Conservation (phyloP, 495 filamentous ascomycete species). For the Stereocaulon alpinum region DNA sequence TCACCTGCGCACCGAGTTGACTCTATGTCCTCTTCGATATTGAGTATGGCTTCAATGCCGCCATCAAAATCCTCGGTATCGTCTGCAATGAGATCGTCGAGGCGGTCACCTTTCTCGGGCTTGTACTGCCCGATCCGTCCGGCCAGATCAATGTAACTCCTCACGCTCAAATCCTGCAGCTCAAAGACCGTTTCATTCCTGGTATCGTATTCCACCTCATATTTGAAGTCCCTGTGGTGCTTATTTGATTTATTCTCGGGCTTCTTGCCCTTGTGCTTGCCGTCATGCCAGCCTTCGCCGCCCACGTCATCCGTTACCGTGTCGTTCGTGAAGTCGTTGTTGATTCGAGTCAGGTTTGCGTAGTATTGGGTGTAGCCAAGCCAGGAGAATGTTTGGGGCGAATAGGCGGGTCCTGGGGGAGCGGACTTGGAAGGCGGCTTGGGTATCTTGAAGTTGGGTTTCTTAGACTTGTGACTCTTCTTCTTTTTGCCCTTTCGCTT, state of each 20-base stretch:
- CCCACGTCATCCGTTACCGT: conserved; percentile 19
- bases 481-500: conserved; percentile 45
- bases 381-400: conserved; percentile 66
- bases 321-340: conserved; percentile 44
- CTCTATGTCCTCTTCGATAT: conserved; percentile 20
- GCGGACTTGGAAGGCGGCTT: conserved; percentile 58
- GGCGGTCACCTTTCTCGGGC: conserved; percentile 16
- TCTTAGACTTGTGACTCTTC: conserved; percentile 35
- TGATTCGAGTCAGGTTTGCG: conserved; percentile 83
- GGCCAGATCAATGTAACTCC: conserved; percentile 69
- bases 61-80: conserved; percentile 11
- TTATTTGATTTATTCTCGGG: conserved; percentile 26
- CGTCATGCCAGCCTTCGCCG: conserved; percentile 38
- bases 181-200: conserved; percentile 61
- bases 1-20: conserved; percentile 10
- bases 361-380: conserved; percentile 81
- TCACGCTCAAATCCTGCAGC: conserved; percentile 76
- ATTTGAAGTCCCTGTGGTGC: conserved; percentile 55
- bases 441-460: conserved; percentile 56
- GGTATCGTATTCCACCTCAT: conserved; percentile 79
- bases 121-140: conserved; percentile 57
- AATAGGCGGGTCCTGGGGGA: conserved; percentile 86
- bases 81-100: conserved; percentile 18
- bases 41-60: background rate
- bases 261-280: conserved; percentile 48